Evolutionary conservation across 352 stramenopile species (phyloP).

Genomic region (Phytophthora tentaculata): DNA sequence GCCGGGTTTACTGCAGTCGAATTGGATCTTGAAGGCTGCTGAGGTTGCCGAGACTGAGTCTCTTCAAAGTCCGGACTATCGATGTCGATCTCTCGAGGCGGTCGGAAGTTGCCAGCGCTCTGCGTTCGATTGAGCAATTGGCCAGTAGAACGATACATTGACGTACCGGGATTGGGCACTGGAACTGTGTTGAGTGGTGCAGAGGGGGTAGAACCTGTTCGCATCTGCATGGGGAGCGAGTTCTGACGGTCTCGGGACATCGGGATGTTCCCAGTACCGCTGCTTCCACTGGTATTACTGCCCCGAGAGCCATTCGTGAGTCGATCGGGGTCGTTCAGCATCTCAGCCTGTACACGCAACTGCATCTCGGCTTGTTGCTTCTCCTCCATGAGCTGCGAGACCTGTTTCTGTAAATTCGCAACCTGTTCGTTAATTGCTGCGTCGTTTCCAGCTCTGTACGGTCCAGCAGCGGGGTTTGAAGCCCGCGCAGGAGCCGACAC

Average conservation of each 20-base stretch:
- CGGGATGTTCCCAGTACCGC: conserved; percentile 19
- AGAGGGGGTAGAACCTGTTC: conserved; percentile 27
- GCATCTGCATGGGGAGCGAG: conserved; percentile 65
- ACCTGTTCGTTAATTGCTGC: conserved; percentile 81
- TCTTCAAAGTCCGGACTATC: conserved; percentile 39
- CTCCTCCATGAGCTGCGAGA: conserved; percentile 85
- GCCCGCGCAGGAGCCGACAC: conserved; percentile 72
- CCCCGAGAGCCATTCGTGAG: conserved; percentile 43
- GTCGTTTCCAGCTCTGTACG: conserved; percentile 34
- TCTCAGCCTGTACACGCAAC: conserved; percentile 72
- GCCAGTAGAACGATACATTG: conserved; percentile 52
- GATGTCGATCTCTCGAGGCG: conserved; percentile 48
- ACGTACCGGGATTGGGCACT: conserved; percentile 28
- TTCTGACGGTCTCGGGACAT: conserved; percentile 62
- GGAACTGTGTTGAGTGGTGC: conserved; percentile 10
- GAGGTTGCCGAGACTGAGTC: conserved; percentile 9
- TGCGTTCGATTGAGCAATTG: conserved; percentile 44
- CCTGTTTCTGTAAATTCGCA: conserved; percentile 83
- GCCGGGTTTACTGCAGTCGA: conserved; percentile 31
- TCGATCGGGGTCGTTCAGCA: conserved; percentile 58
- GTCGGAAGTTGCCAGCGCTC: conserved; percentile 50
- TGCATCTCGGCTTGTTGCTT: conserved; percentile 84
- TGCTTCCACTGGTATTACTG: conserved; percentile 42
- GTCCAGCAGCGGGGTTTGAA: conserved; percentile 26
- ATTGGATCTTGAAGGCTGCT: conserved; percentile 33